Base-by-base conservation (phyloP, 2,329 filamentous ascomycete species). In the Pseudocercospora eumusae region DNA sequence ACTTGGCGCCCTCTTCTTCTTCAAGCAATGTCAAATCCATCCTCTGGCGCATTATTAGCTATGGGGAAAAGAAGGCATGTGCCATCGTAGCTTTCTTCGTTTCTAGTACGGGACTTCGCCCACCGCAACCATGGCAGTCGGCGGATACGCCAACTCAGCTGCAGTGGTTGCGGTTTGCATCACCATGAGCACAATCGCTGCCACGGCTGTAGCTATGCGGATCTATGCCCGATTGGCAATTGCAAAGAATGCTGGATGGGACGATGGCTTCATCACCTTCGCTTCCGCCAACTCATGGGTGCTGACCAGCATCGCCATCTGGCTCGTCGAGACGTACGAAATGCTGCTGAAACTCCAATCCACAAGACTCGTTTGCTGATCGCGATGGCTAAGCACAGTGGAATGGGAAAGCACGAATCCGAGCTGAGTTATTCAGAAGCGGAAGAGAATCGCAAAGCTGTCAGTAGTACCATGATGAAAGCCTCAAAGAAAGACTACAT, bases 211-310 rank as follows among this genome's bases (percentile, higher is more conserved):
- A 47, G 44, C 44, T 21, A 21, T 47, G 21, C 44, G 44, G 11
- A 47, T 47, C 20, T 47, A 47, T 47, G 44, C 44, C 21, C 11
- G 60, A 31, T 55, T 59, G 2, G 21, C 36, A 1, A 53, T 62
- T 6, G 52, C 33, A 40, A 49, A 59, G 50, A 59, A 55, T 31
- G 49, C 60, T 21, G 60, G 60, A 13, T 23, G 40, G 47, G 60
- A 62, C 23, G 60, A 62, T 56, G 56, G 31, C 13, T 56, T 58
- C 40, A 62, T 62, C 9, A 25, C 31, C 10, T 56, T 49, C 40
- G 36, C 49, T 45, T 42, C 36, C 5, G 36, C 36, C 15, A 40
- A 40, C 18, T 47, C 44, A 25, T 47, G 44, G 44, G 44, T 25
- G 9, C 9, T 25, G 1, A 47, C 44, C 9, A 3, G 44, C 21